Evolutionary conservation across 2,329 filamentous ascomycete species (phyloP), one percentile per base, ranked within the genome.

Genomic region (Diplodia intermedia): DNA sequence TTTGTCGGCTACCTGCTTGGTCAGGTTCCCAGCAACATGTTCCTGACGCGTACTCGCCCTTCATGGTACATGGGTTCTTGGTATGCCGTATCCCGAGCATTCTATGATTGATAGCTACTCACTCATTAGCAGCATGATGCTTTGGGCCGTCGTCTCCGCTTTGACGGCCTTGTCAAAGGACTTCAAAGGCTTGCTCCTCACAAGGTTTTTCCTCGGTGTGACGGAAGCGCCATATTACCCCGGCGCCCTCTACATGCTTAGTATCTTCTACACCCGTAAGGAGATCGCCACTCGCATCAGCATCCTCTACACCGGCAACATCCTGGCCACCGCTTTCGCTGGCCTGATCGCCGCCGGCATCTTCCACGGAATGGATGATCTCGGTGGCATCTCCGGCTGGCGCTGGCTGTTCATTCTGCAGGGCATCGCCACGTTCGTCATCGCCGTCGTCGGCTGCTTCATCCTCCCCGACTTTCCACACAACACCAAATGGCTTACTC

Each of bases 311-410:
- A 82, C 83, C 5, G 84, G 83, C 4, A 82, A 80, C 1, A 75
- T 85, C 29, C 78, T 86, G 33, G 81, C 80, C 63, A 82, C 77
- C 60, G 84, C 84, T 2, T 86, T 86, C 71, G 83, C 83, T 18
- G 84, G 82, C 33, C 78, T 86, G 36, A 84, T 87, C 60, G 84
- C 82, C 4, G 85, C 85, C 3, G 84, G 83, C 3, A 85, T 86
- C 36, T 76, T 83, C 9, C 72, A 76, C 29, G 81, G 81, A 7
- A 74, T 82, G 69, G 74, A 76, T 26, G 55, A 55, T 15, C 26
- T 65, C 3, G 67, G 69, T 4, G 79, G 78, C 1, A 67, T 80
- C 4, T 69, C 71, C 4, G 78, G 76, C 0, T 81, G 78, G 78
- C 72, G 73, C 66, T 80, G 76, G 76, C 73, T 78, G 0, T 79